These are phyloP conservation scores for Retiboletus flavoniger DNA, from an alignment of 1,284 basidiomycete genomes.

Conservation along the genomic window DNA sequence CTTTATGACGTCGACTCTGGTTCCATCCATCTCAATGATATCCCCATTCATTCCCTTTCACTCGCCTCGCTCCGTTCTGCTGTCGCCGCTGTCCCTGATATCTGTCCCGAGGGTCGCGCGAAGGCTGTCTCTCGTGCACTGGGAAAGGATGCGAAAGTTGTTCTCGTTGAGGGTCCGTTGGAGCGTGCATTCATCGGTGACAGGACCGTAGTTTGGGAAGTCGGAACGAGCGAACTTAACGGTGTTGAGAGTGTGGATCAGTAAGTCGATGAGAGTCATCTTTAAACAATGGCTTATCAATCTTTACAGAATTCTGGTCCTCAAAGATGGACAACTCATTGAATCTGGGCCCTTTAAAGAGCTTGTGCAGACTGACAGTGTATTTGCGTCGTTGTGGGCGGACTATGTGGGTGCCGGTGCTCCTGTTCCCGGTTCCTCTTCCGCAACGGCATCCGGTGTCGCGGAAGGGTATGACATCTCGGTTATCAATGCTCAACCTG, in stretches of 20 bases:
- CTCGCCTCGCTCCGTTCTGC: slow-evolving; percentile 75
- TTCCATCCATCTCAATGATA: slow-evolving; percentile 76
- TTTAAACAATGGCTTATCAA: slow-evolving; percentile 1
- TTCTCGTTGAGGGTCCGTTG: slow-evolving; percentile 77
- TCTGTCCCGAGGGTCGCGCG: slow-evolving; percentile 81
- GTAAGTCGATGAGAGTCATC: slow-evolving; percentile 45
- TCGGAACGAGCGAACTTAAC: slow-evolving; percentile 59
- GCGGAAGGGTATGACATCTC: slow-evolving; percentile 30
- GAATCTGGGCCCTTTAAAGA: slow-evolving; percentile 79
- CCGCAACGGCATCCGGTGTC: slow-evolving; percentile 15
- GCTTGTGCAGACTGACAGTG: slow-evolving; percentile 62
- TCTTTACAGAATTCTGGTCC: slow-evolving; percentile 66
- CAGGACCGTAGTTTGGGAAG: slow-evolving; percentile 74
- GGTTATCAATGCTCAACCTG: slow-evolving; percentile 13
- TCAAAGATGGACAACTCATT: slow-evolving; percentile 78
- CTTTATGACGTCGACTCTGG: slow-evolving; percentile 86
- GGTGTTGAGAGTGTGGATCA: slow-evolving; percentile 40
- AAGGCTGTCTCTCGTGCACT: slow-evolving; percentile 87
- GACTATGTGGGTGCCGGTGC: slow-evolving; percentile 58
- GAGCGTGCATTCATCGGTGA: slow-evolving; percentile 71
- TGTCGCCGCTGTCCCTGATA: slow-evolving; percentile 82
- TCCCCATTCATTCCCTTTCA: slow-evolving; percentile 83
- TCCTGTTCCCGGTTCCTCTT: slow-evolving; percentile 31
- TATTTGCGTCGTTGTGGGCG: slow-evolving; percentile 82
- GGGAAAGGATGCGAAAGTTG: slow-evolving; percentile 80